Percentiles rank a stretch among this genome's conserved stretches.
These are phyloP conservation scores for Glycyrrhiza uralensis DNA, from an alignment of 306 rosid species.

Conservation along the genomic window DNA sequence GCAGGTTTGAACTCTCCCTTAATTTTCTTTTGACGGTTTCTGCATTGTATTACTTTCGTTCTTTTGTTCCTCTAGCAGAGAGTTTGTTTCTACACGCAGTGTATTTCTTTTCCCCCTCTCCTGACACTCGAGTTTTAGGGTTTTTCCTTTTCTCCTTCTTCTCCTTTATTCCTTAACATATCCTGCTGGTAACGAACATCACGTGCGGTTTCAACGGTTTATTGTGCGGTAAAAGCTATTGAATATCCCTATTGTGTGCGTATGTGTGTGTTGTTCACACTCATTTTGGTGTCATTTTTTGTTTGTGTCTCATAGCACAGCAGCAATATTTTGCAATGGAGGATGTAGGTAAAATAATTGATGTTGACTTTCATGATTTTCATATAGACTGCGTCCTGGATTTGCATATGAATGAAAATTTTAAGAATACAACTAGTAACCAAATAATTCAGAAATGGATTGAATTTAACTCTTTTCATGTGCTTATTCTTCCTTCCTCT, in stretches of 20 bases:
- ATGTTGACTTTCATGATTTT: background rate
- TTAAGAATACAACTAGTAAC: background rate
- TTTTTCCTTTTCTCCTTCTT: background rate
- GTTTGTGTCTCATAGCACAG: background rate
- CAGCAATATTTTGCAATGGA: background rate
- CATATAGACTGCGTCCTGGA: background rate
- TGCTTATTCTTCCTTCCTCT: background rate
- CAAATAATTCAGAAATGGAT: background rate
- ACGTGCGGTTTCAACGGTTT: background rate
- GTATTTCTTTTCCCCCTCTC: background rate
- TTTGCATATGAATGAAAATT: background rate
- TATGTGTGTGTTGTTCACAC: background rate
- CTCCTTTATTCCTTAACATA: background rate
- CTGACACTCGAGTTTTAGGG: constrained; percentile 1
- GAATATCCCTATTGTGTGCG: too few species aligned
- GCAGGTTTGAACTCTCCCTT: background rate
- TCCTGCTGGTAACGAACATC: background rate
- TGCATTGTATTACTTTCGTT: background rate
- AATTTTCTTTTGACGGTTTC: background rate
- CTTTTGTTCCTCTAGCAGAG: background rate
- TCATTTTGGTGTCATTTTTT: background rate
- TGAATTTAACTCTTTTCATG: background rate
- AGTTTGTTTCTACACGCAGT: background rate
- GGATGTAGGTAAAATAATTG: background rate
- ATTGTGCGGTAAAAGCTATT: background rate